A percentile compares a stretch with the other conserved stretches of the same genome.
These are phyloP conservation scores for Rubia tinctorum DNA, from an alignment of 305 asterid genomes.

Conservation along the genomic window DNA sequence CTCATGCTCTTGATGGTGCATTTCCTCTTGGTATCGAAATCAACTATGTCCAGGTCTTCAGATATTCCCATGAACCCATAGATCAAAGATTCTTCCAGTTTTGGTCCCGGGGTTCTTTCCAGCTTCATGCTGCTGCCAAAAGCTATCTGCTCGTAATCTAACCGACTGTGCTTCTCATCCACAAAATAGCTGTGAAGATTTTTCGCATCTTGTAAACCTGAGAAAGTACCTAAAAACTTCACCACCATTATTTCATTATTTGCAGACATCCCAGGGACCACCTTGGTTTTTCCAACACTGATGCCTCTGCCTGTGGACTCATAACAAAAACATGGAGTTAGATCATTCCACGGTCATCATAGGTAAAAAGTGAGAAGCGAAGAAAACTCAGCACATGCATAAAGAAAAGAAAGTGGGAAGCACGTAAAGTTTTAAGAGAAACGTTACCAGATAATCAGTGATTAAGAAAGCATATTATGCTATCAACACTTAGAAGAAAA, in stretches of 20 bases:
- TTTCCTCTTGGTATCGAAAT: constrained; percentile 30
- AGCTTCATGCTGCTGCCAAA: constrained; percentile 5
- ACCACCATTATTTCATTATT: constrained; percentile 29
- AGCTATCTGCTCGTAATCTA: constrained; percentile 18
- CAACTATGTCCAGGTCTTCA: constrained; percentile 38
- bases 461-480: not conserved
- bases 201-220: constrained; percentile 35
- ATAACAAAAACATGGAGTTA: constrained; percentile 7
- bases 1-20: constrained; percentile 31
- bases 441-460: not conserved
- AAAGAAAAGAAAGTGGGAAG: not conserved
- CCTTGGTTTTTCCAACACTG: constrained; percentile 27
- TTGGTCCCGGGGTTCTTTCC: constrained; percentile 3
- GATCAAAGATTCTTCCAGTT: constrained; percentile 23
- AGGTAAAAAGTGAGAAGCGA: not conserved
- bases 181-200: constrained; percentile 30
- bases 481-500: not conserved
- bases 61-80: constrained; percentile 39
- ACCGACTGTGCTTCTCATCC: constrained; percentile 29
- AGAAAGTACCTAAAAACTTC: constrained; percentile 33
- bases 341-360: not conserved
- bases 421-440: not conserved
- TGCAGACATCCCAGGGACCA: constrained; percentile 29
- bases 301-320: constrained; percentile 31
- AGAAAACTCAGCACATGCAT: not conserved